Base-by-base conservation (phyloP, 768 basidiomycete genomes). In the Boletellus ananiceps region DNA sequence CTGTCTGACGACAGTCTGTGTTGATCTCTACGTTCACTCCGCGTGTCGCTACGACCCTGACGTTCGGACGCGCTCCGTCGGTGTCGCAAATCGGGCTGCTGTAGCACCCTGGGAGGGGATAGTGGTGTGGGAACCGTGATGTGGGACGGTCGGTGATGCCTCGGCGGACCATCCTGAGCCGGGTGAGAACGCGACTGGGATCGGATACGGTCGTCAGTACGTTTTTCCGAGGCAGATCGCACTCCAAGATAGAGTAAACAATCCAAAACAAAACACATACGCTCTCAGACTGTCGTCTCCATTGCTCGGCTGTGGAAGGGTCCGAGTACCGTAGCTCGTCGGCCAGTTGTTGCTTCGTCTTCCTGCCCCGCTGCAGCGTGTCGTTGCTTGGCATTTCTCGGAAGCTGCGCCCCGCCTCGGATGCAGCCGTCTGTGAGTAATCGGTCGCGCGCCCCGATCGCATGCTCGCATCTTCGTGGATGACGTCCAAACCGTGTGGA, bases 311-410 rank as follows among this genome's bases (percentile, higher is more conserved):
- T 44, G 56, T 52, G 3, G 61, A 49, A 29, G 69, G 66, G 46
- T 71, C 50, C 8, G 69, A 71, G 47, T 70, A 66, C 33, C 69
- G 58, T 25, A 71, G 40, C n/a, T 63, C 65, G 16, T 71, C 70
- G 16, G 69, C 69, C 8, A 70, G 46, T 15, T 53, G 47, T 13
- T 71, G 69, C 6, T 62, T 70, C 23, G 57, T 29, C 38, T 40
- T 54, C 40, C 52, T 50, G 7, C 62, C 58, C 13, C 44, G 56
- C 9, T 47, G 54, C 4, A 50, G 23, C 0, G 54, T 54, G 18
- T 62, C 67, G 15, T 44, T 51, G 4, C 58, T 58, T 16, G 52
- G 50, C 52, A 37, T 49, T 16, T 58, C 59, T 40, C 51, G 54
- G 18, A 54, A 43, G 15, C 32, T 41, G 7, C 52, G 52, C 14